Percentiles rank a stretch among this genome's conserved stretches.
Conservation (phyloP, 2,329 filamentous ascomycete species). For the Colletotrichum trifolii region DNA sequence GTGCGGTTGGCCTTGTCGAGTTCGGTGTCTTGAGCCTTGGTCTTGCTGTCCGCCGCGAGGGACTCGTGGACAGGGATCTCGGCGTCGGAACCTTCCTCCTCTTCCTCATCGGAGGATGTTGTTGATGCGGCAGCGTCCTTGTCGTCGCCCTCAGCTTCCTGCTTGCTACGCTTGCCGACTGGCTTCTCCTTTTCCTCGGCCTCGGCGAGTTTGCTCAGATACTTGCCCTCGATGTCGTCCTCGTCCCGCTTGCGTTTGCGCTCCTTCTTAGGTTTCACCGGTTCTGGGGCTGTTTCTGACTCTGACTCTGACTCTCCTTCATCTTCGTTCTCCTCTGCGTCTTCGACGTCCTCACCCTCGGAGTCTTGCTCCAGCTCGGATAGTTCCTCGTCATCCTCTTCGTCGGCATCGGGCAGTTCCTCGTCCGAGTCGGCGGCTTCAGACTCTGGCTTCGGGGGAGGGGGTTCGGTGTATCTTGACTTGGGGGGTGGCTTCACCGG, state of each 20-base stretch:
- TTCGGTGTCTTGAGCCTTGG: slow-evolving; percentile 61
- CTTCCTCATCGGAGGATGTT: slow-evolving; percentile 38
- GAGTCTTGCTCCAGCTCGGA: slow-evolving; percentile 44
- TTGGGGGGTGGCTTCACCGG: slow-evolving; percentile 60
- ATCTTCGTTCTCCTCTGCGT: slow-evolving; percentile 49
- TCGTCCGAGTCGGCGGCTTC: slow-evolving; percentile 42
- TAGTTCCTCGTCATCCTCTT: slow-evolving; percentile 47
- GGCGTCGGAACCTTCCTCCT: slow-evolving; percentile 49
- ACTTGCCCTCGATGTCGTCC: slow-evolving; percentile 77
- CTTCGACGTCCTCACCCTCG: slow-evolving; percentile 39
- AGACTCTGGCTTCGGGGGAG: slow-evolving; percentile 45
- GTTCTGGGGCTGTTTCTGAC: slow-evolving; percentile 44
- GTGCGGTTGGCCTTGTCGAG: slow-evolving; percentile 89
- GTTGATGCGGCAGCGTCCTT: slow-evolving; percentile 57
- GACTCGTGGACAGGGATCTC: slow-evolving; percentile 68
- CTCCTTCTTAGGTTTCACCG: slow-evolving; percentile 57
- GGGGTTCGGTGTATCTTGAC: slow-evolving; percentile 55
- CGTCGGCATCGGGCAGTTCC: slow-evolving; percentile 45
- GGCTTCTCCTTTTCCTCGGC: slow-evolving; percentile 66
- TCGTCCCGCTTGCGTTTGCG: slow-evolving; percentile 76
- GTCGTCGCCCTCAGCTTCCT: slow-evolving; percentile 50
- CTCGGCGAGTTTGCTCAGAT: slow-evolving; percentile 73
- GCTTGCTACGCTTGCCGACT: slow-evolving; percentile 65
- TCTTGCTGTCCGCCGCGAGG: slow-evolving; percentile 63
- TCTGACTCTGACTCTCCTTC: slow-evolving; percentile 27